A percentile compares a stretch with the other conserved stretches of the same genome.
These are phyloP conservation scores for Septoria linicola DNA, from an alignment of 2,329 filamentous ascomycete genomes.

Conservation along the genomic window DNA sequence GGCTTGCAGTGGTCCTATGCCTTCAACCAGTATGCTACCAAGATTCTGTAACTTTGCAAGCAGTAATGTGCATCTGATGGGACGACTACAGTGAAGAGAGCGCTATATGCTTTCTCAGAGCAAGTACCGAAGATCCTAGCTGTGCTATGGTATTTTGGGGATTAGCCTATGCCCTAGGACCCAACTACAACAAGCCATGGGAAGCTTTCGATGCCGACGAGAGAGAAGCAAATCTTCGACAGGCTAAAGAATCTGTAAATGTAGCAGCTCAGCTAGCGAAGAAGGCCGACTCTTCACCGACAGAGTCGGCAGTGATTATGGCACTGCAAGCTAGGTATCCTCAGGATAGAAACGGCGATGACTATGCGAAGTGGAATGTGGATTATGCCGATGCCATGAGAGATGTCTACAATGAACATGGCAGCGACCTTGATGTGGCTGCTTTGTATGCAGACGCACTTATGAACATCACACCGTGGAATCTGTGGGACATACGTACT, in stretches of 20 bases:
- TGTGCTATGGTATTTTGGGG: slow-evolving; percentile 70
- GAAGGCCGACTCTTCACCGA: slow-evolving; percentile 42
- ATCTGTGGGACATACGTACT: slow-evolving; percentile 61
- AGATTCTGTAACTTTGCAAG: not conserved
- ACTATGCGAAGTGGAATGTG: slow-evolving; percentile 57
- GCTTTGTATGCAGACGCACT: slow-evolving; percentile 63
- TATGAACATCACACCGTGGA: slow-evolving; percentile 66
- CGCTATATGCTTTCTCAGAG: slow-evolving; percentile 61
- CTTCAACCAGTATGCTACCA: slow-evolving; percentile 61
- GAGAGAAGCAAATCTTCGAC: slow-evolving; percentile 51
- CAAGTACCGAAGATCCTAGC: slow-evolving; percentile 53
- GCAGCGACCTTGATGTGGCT: slow-evolving; percentile 62
- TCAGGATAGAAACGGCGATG: slow-evolving; percentile 50
- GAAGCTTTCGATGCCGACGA: slow-evolving; percentile 65
- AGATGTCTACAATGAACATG: slow-evolving; percentile 53
- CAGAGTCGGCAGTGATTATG: slow-evolving; percentile 63
- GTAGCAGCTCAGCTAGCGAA: slow-evolving; percentile 43
- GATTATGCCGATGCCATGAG: slow-evolving; percentile 64
- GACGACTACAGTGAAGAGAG: slow-evolving; percentile 55
- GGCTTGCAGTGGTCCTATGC: slow-evolving; percentile 72
- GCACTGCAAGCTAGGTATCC: slow-evolving; percentile 63
- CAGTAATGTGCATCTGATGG: not conserved
- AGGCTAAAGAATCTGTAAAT: slow-evolving; percentile 49
- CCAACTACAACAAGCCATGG: slow-evolving; percentile 81
- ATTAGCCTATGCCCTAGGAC: slow-evolving; percentile 67